Evolutionary conservation across 2,329 filamentous ascomycete genomes (phyloP), one percentile per base, ranked within the genome.

Genomic region (Aspergillus vadensis): DNA sequence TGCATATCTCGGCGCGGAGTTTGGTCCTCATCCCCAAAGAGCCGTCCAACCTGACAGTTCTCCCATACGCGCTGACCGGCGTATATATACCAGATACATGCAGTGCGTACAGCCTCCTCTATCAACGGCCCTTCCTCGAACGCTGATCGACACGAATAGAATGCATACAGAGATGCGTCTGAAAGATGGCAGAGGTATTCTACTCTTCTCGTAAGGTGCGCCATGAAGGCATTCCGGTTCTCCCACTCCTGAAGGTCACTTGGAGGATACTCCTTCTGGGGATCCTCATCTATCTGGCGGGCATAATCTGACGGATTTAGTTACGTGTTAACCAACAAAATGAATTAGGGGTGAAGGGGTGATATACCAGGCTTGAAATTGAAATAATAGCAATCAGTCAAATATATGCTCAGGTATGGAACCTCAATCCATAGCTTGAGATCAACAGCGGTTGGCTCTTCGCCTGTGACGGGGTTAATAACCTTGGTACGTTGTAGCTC

Each of bases 151-250:
- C 25, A 52, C 2, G 30, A n/a, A 9, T 36, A 15, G 3, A 52
- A 17, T 12, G 27, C 50, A 8, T 23, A 52, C 2, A 21, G 2
- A 4, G 50, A 17, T n/a, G 36, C 32, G 30, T 52, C 30, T 19
- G 25, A 39, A 17, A 5, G 2, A 19, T 21, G 30, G 50, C 30
- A 17, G n/a, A 52, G 8, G 21, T 50, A 1, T 0, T 50, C 23
- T 15, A 6, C 47, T n/a, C 27, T 19, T 12, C 30, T 32, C n/a
- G 50, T 15, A 30, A 52, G 17, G n/a, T 52, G 50, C 27, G 50
- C 50, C n/a, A 52, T 52, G 17, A 52, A 52, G 7, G 30, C 17
- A 21, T 52, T 52, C 5, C 50, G 50, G 17, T 52, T 52, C 30
- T 52, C 50, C 50, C 50, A 52, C 2, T 52, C n/a, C 10, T 52